Conservation (phyloP, 345 rosid genomes). For the Lumnitzera littorea region DNA sequence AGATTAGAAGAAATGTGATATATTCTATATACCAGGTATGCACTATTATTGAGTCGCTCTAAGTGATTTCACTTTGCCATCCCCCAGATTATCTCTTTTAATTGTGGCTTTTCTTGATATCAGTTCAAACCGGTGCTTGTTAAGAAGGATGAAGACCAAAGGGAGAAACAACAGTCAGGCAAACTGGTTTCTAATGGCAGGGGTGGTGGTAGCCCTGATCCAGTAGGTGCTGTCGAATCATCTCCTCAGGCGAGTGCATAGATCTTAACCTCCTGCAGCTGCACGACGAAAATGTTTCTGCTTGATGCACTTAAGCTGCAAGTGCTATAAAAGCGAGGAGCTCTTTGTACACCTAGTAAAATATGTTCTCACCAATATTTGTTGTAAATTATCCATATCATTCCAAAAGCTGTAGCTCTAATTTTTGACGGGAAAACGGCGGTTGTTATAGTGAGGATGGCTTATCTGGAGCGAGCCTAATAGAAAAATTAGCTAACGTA, state of each 20-base stretch:
- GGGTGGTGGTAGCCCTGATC: slow-evolving; percentile 23
- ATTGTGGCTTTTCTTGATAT: background rate
- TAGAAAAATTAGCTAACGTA: too few species aligned
- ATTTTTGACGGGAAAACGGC: too few species aligned
- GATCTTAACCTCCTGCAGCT: background rate
- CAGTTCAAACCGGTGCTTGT: slow-evolving; percentile 92
- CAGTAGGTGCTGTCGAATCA: slow-evolving; percentile 44
- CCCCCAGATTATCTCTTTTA: background rate
- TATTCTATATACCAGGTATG: slow-evolving; percentile 93
- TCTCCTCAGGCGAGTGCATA: slow-evolving; percentile 25
- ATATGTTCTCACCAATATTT: too few species aligned
- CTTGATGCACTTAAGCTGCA: background rate
- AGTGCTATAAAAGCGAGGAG: background rate
- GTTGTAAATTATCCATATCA: too few species aligned
- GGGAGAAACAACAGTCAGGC: slow-evolving; percentile 38
- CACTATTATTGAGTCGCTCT: background rate
- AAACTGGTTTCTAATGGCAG: slow-evolving; percentile 42
- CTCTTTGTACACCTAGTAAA: too few species aligned
- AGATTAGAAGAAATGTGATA: slow-evolving; percentile 87
- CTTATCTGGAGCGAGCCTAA: too few species aligned
- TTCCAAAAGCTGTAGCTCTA: too few species aligned
- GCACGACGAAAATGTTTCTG: background rate
- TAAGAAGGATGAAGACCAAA: slow-evolving; percentile 54
- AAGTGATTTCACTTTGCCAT: background rate
- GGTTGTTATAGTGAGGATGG: too few species aligned